Percentiles rank a stretch among this genome's conserved stretches.
phyloP scores from a whole-genome alignment of 1,139 yeast species.

The Magnusiomyces sp. region DNA sequence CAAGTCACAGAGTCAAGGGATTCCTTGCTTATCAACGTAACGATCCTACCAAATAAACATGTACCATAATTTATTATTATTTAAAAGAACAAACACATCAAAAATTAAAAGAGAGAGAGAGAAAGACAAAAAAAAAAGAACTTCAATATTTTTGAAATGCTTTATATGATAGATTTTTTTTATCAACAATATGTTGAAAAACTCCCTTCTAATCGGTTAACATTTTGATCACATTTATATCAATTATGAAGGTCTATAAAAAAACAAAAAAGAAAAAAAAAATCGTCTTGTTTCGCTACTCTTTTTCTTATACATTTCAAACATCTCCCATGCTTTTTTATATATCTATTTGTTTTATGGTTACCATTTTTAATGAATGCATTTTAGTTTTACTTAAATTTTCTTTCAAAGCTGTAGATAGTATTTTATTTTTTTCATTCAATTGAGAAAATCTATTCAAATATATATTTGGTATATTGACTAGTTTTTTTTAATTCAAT shows the following conservation, averaged over 20 bases:
- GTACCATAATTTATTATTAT: neutral
- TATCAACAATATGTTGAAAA: neutral
- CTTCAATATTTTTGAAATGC: neutral
- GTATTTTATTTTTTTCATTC: neutral
- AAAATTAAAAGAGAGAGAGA: no score
- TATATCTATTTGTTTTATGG: neutral
- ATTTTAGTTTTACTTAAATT: neutral
- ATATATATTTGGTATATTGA: no score
- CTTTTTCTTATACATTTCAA: neutral
- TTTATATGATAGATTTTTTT: constrained; percentile 1
- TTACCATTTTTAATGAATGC: neutral
- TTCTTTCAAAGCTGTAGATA: neutral
- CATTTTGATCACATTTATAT: no score
- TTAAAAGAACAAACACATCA: no score
- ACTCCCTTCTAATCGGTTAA: no score
- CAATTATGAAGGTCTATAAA: neutral
- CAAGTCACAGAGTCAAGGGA: constrained; percentile 58
- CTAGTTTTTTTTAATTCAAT: no score
- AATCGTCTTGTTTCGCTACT: neutral
- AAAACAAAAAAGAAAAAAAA: neutral
- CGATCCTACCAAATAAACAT: constrained; percentile 59
- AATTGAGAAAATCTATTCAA: no score
- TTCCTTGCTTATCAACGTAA: constrained; percentile 77
- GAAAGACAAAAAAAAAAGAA: no score
- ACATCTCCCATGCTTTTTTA: neutral